Evolutionary conservation across 2,329 filamentous ascomycete genomes (phyloP).

Genomic region (Colletotrichum sp.): DNA sequence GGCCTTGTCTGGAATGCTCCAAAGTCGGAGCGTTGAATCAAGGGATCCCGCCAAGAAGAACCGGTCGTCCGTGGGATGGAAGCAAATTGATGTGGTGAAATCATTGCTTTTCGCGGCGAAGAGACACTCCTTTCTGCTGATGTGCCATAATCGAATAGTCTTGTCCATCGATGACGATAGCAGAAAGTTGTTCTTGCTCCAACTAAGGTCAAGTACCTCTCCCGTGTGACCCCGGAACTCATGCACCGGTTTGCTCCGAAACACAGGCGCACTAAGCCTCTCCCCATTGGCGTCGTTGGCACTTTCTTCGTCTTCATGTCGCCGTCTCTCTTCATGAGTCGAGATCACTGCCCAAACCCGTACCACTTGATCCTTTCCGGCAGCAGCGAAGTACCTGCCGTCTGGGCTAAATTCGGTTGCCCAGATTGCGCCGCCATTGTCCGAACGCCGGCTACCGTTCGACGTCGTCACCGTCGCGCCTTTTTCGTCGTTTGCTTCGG

Average conservation of each 20-base stretch:
- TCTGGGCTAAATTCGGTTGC: conserved; percentile 91
- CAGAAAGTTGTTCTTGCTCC: conserved; percentile 99
- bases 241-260: conserved; percentile 76
- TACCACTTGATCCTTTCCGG: conserved; percentile 84
- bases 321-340: conserved; percentile 77
- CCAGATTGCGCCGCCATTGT: conserved; percentile 75
- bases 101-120: conserved; percentile 95
- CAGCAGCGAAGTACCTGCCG: conserved; percentile 89
- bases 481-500: background rate
- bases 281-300: conserved; percentile 53
- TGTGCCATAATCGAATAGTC: conserved; percentile 92
- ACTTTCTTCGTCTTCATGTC: conserved; percentile 73
- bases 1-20: conserved; percentile 97
- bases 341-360: conserved; percentile 89
- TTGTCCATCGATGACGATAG: conserved; percentile 98
- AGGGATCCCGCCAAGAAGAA: conserved; percentile 96
- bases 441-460: conserved; percentile 25
- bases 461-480: conserved; percentile 44
- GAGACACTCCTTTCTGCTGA: conserved; percentile 82
- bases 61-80: conserved; percentile 92
- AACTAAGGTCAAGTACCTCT: conserved; percentile 89
- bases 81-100: conserved; percentile 92
- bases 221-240: conserved; percentile 85
- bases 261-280: conserved; percentile 87
- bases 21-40: conserved; percentile 85